phyloP scores from a whole-genome alignment of 208 protist species.

The Acanthamoeba healyi region DNA sequence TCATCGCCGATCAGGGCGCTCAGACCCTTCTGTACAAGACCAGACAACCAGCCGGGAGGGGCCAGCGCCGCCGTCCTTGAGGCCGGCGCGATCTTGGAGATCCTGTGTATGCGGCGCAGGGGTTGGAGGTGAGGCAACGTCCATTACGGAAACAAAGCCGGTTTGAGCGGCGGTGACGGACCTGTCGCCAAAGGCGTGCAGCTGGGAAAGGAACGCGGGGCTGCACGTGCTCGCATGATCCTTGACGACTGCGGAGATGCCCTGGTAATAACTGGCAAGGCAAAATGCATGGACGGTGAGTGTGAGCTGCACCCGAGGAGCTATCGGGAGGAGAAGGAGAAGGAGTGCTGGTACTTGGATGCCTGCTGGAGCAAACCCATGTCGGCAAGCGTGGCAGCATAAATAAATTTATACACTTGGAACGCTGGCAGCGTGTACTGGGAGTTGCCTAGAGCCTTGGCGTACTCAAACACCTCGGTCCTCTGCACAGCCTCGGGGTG shows the following conservation, averaged over 20 bases:
- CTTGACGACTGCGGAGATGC: not conserved
- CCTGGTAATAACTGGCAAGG: not conserved
- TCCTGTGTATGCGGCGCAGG: no score
- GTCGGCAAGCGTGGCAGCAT: constrained; percentile 67
- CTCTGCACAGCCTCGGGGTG: constrained; percentile 40
- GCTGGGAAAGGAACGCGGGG: not conserved
- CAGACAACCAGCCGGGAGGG: not conserved
- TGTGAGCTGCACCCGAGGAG: no score
- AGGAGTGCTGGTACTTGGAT: not conserved
- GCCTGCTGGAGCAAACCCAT: constrained; percentile 58
- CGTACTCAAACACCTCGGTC: constrained; percentile 74
- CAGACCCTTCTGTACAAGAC: constrained; percentile 26
- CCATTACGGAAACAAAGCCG: no score
- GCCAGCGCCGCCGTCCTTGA: not conserved
- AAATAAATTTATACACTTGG: constrained; percentile 78
- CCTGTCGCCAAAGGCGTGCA: not conserved
- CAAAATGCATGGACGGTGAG: no score
- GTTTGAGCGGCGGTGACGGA: no score
- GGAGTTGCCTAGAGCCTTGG: constrained; percentile 62
- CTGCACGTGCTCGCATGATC: not conserved
- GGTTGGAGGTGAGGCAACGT: no score
- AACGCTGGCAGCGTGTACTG: constrained; percentile 68
- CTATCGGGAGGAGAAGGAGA: not conserved
- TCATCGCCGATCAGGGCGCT: constrained; percentile 5
- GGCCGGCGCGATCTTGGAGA: constrained; percentile 15